Evolutionary conservation across 768 basidiomycete species (phyloP).

Genomic region (Leucosporidium yakuticum): DNA sequence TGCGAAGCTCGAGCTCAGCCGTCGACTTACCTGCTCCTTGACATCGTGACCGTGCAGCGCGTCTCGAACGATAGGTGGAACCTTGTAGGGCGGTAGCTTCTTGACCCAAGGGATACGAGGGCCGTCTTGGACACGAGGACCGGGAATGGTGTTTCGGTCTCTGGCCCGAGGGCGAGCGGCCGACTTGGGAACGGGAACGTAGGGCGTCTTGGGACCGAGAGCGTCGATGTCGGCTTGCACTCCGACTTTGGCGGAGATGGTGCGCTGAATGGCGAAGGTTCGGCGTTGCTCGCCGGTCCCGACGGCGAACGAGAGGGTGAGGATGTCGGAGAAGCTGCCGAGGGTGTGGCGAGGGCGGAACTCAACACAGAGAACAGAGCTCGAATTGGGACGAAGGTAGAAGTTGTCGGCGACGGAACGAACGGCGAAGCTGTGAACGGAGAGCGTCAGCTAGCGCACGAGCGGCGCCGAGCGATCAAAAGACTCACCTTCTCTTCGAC

Average conservation of each 20-base stretch:
- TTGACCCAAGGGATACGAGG: background rate
- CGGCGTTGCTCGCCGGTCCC: background rate
- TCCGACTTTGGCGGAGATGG: background rate
- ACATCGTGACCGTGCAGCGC: background rate
- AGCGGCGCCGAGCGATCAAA: background rate
- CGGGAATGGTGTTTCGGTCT: background rate
- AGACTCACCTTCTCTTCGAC: background rate
- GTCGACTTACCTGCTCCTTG: background rate
- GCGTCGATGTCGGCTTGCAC: background rate
- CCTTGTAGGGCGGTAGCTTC: background rate
- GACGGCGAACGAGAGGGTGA: background rate
- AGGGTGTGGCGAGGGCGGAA: background rate
- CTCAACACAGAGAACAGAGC: background rate
- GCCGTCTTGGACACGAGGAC: background rate
- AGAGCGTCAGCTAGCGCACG: background rate
- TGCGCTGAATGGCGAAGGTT: background rate
- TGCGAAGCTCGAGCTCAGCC: background rate
- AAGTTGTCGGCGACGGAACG: background rate
- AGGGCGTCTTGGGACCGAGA: background rate
- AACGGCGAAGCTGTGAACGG: background rate
- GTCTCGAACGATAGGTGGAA: background rate
- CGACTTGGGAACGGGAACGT: background rate
- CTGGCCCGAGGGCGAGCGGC: background rate
- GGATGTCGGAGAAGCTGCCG: background rate
- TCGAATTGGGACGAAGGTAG: background rate